phyloP scores from a whole-genome alignment of 208 protist genomes.

The Leishmania mexicana region DNA sequence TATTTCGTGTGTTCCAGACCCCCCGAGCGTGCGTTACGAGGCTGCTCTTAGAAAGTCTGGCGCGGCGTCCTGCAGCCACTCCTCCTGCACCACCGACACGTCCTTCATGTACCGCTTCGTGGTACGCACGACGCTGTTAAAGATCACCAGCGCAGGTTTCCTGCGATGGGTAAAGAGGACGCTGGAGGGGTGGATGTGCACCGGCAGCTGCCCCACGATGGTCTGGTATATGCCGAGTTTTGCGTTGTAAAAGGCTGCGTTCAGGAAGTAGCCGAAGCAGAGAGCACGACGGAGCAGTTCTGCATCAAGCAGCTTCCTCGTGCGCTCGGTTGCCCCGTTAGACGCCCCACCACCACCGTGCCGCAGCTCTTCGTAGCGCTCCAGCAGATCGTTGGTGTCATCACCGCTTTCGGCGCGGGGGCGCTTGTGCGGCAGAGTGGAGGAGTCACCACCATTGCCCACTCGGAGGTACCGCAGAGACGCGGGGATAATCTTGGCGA shows the following conservation, averaged over 20 bases:
- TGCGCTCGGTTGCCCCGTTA: background rate
- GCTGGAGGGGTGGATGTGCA: slow-evolving; percentile 89
- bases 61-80: slow-evolving; percentile 86
- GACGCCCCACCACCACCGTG: slow-evolving; percentile 14
- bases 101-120: slow-evolving; percentile 93
- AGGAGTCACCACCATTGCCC: background rate
- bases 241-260: slow-evolving; percentile 90
- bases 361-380: slow-evolving; percentile 27
- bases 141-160: slow-evolving; percentile 86
- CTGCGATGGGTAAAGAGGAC: slow-evolving; percentile 83
- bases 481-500: slow-evolving; percentile 44
- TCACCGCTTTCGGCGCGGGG: background rate
- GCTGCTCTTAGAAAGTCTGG: slow-evolving; percentile 56
- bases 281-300: slow-evolving; percentile 81
- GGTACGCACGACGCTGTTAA: slow-evolving; percentile 88
- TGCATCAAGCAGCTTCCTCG: slow-evolving; percentile 51
- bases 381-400: slow-evolving; percentile 34
- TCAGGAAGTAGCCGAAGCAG: slow-evolving; percentile 88
- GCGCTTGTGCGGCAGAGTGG: slow-evolving; percentile 17
- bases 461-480: slow-evolving; percentile 24
- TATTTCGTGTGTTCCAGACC: background rate
- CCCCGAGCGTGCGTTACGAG: slow-evolving; percentile 21
- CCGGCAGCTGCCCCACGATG: slow-evolving; percentile 73
- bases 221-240: slow-evolving; percentile 87
- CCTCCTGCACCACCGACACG: slow-evolving; percentile 86